These are phyloP conservation scores for Waitea zeae DNA, from an alignment of 1,284 basidiomycete species.

Conservation along the genomic window DNA sequence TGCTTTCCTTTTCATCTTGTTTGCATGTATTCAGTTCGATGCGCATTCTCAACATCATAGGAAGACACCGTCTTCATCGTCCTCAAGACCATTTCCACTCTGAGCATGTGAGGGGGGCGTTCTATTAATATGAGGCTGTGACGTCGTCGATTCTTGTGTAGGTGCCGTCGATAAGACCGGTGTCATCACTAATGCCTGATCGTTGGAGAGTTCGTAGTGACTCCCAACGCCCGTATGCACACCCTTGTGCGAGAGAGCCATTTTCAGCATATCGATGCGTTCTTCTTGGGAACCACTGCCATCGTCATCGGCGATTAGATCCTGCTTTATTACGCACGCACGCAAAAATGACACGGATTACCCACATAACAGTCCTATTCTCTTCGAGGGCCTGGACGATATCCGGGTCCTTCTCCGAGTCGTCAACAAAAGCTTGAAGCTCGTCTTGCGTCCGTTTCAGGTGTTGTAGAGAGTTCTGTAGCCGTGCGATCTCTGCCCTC, in stretches of 20 bases:
- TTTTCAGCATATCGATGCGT: slow-evolving; percentile 43
- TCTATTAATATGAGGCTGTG: too few species aligned
- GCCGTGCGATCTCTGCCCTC: slow-evolving; percentile 48
- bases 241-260: slow-evolving; percentile 50
- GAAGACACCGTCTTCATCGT: too few species aligned
- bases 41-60: too few species aligned
- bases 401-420: slow-evolving; percentile 20
- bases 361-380: slow-evolving; percentile 36
- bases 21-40: too few species aligned
- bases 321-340: neutral
- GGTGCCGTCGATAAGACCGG: too few species aligned
- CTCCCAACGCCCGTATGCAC: slow-evolving; percentile 17
- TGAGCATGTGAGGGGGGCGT: too few species aligned
- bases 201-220: slow-evolving; percentile 31
- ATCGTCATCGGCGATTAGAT: neutral
- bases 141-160: too few species aligned
- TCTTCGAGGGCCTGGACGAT: slow-evolving; percentile 29
- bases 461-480: slow-evolving; percentile 55
- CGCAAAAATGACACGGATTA: slow-evolving; percentile 4
- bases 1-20: too few species aligned
- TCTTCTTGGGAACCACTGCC: slow-evolving; percentile 55
- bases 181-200: too few species aligned
- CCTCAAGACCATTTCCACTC: too few species aligned
- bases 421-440: slow-evolving; percentile 27
- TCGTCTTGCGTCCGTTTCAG: slow-evolving; percentile 45